Percentiles rank a stretch among this genome's conserved stretches.
These are phyloP conservation scores for Nelumbo lutea DNA, from an alignment of 164 flowering plant species.

Conservation along the genomic window DNA sequence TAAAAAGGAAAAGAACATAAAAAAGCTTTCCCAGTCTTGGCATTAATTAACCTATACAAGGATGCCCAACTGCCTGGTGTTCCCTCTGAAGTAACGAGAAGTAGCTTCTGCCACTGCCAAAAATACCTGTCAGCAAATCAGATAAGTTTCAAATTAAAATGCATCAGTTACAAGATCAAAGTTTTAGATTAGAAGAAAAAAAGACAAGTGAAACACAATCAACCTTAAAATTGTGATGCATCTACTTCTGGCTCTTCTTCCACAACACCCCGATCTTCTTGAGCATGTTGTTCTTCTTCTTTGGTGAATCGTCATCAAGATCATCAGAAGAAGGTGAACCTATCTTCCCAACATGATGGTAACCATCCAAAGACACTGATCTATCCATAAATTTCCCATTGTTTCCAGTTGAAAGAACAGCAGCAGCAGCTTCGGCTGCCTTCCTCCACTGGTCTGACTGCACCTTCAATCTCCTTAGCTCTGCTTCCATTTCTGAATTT, in stretches of 20 bases:
- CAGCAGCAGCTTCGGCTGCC: constrained; percentile 57
- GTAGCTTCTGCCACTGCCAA: neutral
- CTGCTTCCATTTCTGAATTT: constrained; percentile 31
- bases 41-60: too few species aligned
- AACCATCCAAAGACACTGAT: constrained; percentile 44
- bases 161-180: neutral
- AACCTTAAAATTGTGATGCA: neutral
- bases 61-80: neutral
- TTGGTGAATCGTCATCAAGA: constrained; percentile 42
- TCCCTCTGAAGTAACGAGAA: neutral
- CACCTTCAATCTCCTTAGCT: constrained; percentile 41
- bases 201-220: neutral
- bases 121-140: neutral
- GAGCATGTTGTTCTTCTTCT: constrained; percentile 63
- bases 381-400: constrained; percentile 45
- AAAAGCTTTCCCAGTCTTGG: too few species aligned
- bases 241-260: constrained; percentile 58
- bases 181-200: too few species aligned
- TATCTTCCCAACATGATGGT: constrained; percentile 27
- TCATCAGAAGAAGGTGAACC: constrained; percentile 42
- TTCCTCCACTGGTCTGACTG: constrained; percentile 58
- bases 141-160: too few species aligned
- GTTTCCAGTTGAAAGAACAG: constrained; percentile 34
- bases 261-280: constrained; percentile 63
- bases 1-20: too few species aligned